Evolutionary conservation across 306 rosid genomes (phyloP), one percentile per base, ranked within the genome.

Genomic region (Alnus rubra): DNA sequence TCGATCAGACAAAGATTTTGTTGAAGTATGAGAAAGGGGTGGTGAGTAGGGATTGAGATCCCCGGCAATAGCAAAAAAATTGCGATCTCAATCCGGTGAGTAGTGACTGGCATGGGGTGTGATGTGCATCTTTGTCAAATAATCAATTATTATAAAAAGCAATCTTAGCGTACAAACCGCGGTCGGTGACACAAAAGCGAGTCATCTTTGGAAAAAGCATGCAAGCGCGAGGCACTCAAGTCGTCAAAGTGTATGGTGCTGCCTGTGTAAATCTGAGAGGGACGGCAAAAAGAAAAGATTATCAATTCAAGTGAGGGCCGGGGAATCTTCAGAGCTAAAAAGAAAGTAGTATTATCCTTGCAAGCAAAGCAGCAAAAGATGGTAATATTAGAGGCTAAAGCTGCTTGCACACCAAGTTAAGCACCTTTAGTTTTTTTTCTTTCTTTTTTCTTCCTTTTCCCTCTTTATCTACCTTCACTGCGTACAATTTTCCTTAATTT

Each of bases 171-270:
- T 69, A 76, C 76, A 67, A 18, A 13, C 51, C 10, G 14, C 28
- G 83, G 86, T 69, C 79, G 89, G 89, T 89, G 92, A 80, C 89
- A 48, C 83, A 83, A 88, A 89, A 89, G 91, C 45, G 70, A 77
- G 1, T 62, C 35, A 71, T 81, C 79, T 80, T 77, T 76, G 78
- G 37, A 73, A 85, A 82, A 76, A 58, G 86, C 42, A 44, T 58
- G 47, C 80, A 53, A 37, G 12, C 35, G 47, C 53, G 9, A 23
- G 48, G 4, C 63, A 50, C 49, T 69, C 50, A 33, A 52, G 76
- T 79, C 74, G 74, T 51, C 31, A 31, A 28, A 63, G 48, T 11
- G 64, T 7, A 5, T 23, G 28, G 28, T 23, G 28, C 28, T 23
- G 28, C 4, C 30, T 64, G 79, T 52, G 74, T 73, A 30, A 56